Evolutionary conservation across 139 green algal genomes (phyloP), one percentile per base, ranked within the genome.

Genomic region (Mesotaenium endlicherianum): DNA sequence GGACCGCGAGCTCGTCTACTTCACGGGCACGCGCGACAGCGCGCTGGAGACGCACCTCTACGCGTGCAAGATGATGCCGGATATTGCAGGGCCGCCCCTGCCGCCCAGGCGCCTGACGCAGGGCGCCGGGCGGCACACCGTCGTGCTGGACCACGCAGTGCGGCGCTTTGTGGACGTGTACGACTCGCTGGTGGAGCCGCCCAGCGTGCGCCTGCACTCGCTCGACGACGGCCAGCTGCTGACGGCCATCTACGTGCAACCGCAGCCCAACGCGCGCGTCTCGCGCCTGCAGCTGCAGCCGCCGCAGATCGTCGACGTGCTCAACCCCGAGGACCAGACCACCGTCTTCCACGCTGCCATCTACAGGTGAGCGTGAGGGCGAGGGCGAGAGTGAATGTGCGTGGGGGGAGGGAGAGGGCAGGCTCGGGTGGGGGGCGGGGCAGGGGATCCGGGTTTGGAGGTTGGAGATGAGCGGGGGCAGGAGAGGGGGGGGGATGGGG

Each of bases 41-140:
- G 41, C 81, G 26, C 68, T 91, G 41, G 88, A 91, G 68, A 89
- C 20, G 50, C 88, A 91, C 69, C 75, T 91, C 30, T 91, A 91
- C 47, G 44, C 49, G n/a, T 42, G 34, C n/a, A 55, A 40, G 40
- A 40, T 89, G 50, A 38, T 47, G 26, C 39, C 39, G 34, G 77
- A 77, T 44, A 17, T 31, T 4, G 41, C 49, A 81, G 26, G 41
- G 58, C 16, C 60, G 5, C 68, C 64, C 40, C 36, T 17, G 40
- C 38, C 47, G 30, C 79, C 79, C 31, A 36, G 47, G 53, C 60
- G 55, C 11, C 69, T 90, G 2, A 90, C 86, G 26, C 67, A 77
- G 34, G 75, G 70, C n/a, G 20, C 70, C 1, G 86, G 86, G 14
- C 77, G 85, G 68, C 86, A 90, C 84, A 3, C 49, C n/a, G 83